Base-by-base conservation (phyloP, 2,329 filamentous ascomycete genomes). In the Ceratocystis ficicola region DNA sequence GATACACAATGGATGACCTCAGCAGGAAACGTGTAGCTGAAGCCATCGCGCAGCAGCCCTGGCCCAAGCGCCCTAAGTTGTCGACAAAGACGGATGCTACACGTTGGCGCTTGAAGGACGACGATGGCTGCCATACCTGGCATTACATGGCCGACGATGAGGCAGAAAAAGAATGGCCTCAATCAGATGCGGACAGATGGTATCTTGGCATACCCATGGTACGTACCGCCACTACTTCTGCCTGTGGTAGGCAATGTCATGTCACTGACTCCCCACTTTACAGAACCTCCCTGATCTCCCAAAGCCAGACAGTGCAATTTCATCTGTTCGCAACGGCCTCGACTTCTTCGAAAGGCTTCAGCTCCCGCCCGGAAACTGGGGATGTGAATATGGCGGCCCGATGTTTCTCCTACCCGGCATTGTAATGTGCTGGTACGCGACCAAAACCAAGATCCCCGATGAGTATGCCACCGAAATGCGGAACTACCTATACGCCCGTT, bases 361-460 rank as follows among this genome's bases (percentile, higher is more conserved):
- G 74, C 81, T 96, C 1, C 85, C 87, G 15, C 87, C 90, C 0
- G 94, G 94, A 4, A 90, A 96, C 73, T 99, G 94, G 94, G 94
- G 82, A 4, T 97, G 93, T 77, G 94, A 99, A 74, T 99, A 99
- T 77, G 94, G 94, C 65, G 94, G 94, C 0, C 94, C 94, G 3
- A 93, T 96, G 89, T 99, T 99, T 73, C 82, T 97, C 48, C 80
- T 97, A 1, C 90, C 93, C 0, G 90, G 93, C 57, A 74, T 96
- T 25, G 85, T 96, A 68, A 85, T 95, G 70, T 82, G 88, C 32
- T 95, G 90, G 85, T 92, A 95, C 74, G 88, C 88, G 64, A 97
- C 92, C 69, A 86, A 92, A 73, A 96, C 90, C 64, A 88, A 88
- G 3, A 89, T 99, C 66, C 86, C 91, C 1, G 83, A 85, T 68